These are phyloP conservation scores for Acacia confusa DNA, from an alignment of 306 rosid species.

Conservation along the genomic window DNA sequence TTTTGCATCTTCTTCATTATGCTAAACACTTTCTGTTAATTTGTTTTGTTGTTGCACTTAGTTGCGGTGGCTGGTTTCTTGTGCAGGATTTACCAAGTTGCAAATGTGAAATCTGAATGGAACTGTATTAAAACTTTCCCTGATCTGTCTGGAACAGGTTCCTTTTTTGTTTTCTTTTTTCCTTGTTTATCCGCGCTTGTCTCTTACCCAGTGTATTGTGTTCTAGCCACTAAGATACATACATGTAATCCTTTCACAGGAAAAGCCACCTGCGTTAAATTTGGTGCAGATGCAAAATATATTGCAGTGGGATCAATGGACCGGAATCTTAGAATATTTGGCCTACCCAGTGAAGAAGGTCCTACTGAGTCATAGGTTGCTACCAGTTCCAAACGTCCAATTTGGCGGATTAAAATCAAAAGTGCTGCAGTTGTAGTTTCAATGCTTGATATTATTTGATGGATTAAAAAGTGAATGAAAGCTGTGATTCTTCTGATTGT, in stretches of 20 bases:
- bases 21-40: neutral
- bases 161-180: neutral
- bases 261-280: slow-evolving; percentile 71
- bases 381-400: neutral
- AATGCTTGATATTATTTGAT: slow-evolving; percentile 30
- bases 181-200: neutral
- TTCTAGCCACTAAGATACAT: slow-evolving; percentile 19
- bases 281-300: slow-evolving; percentile 87
- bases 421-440: slow-evolving; percentile 37
- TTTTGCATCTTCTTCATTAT: neutral
- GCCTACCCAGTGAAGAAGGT: slow-evolving; percentile 62
- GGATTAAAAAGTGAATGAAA: slow-evolving; percentile 37
- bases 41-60: slow-evolving; percentile 26
- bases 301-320: slow-evolving; percentile 95
- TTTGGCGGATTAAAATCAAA: slow-evolving; percentile 7
- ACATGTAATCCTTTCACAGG: slow-evolving; percentile 47
- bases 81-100: slow-evolving; percentile 93
- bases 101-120: slow-evolving; percentile 96
- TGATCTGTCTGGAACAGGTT: slow-evolving; percentile 98
- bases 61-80: slow-evolving; percentile 24
- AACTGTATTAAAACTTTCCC: slow-evolving; percentile 87
- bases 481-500: slow-evolving; percentile 38
- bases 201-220: neutral
- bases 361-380: slow-evolving; percentile 47
- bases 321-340: slow-evolving; percentile 89